These are phyloP conservation scores for Steccherinum ochraceum DNA, from an alignment of 768 basidiomycete species.

Conservation along the genomic window DNA sequence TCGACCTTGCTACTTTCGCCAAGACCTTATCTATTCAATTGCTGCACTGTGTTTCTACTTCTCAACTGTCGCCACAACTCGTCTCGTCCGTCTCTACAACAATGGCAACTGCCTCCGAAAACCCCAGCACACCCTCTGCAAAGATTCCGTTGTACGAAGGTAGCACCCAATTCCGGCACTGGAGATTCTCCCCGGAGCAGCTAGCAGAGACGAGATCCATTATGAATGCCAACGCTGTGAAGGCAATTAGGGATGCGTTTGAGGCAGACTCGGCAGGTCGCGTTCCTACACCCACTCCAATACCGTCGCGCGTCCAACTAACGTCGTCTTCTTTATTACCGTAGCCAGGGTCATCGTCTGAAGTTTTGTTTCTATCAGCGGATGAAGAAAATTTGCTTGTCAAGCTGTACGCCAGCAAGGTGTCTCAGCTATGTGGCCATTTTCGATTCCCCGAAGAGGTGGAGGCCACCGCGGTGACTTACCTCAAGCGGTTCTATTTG, in stretches of 20 bases:
- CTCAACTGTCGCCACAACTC: no score
- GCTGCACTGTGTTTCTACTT: no score
- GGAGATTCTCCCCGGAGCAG: conserved; percentile 76
- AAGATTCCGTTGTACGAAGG: conserved; percentile 56
- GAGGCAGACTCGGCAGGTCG: conserved; percentile 69
- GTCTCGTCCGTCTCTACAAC: no score
- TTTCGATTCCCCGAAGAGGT: conserved; percentile 91
- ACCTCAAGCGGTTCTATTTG: conserved; percentile 94
- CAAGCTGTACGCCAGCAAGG: conserved; percentile 81
- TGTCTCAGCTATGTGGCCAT: conserved; percentile 76
- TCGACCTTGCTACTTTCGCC: no score
- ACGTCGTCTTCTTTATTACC: no score
- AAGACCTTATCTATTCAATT: no score
- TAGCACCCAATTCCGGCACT: conserved; percentile 79
- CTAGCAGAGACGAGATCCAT: conserved; percentile 54
- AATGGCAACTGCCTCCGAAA: no score
- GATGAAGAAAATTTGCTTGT: conserved; percentile 87
- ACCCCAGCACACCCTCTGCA: no score
- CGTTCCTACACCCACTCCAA: not conserved
- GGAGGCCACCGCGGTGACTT: conserved; percentile 86
- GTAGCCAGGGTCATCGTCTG: conserved; percentile 67
- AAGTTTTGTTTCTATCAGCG: conserved; percentile 68
- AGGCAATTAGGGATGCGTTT: conserved; percentile 69
- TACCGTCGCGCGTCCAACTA: not conserved
- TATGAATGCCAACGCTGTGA: conserved; percentile 72